Percentiles rank a stretch among this genome's conserved stretches.
Conservation (phyloP, 176 grass and related monocot species). For the Aegilops umbellulata region DNA sequence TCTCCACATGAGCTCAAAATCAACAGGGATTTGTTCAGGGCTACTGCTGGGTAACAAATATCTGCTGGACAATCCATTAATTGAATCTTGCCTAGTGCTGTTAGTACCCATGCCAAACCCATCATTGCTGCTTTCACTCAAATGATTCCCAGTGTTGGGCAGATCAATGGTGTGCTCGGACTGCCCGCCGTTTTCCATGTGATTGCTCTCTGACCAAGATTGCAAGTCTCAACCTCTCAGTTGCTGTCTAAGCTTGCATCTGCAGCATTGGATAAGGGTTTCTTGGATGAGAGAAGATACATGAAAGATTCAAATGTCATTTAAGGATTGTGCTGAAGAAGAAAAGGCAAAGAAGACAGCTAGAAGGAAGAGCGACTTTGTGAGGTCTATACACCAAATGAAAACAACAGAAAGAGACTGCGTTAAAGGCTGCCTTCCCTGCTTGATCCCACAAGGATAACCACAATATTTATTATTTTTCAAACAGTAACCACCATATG, state of each 20-base stretch:
- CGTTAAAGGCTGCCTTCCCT: background rate
- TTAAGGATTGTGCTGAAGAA: background rate
- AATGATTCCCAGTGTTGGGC: background rate
- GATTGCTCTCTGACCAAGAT: background rate
- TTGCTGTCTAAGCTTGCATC: background rate
- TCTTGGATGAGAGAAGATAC: background rate
- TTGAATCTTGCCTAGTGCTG: background rate
- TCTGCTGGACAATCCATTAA: background rate
- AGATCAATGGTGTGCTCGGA: background rate
- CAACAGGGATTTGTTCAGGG: background rate
- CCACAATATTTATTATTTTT: background rate
- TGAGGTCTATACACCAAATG: background rate
- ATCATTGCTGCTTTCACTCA: background rate
- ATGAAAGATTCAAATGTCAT: background rate
- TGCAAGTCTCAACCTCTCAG: background rate
- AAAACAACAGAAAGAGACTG: background rate
- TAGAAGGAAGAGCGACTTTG: background rate
- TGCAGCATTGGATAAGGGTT: background rate
- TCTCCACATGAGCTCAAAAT: slow-evolving; percentile 41
- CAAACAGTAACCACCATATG: background rate
- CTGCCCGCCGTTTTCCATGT: background rate
- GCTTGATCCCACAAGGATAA: background rate
- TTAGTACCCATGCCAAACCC: background rate
- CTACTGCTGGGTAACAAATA: background rate
- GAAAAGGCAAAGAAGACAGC: background rate